Conservation (phyloP, 1,139 yeast genomes). For the Wickerhamomyces sp. region DNA sequence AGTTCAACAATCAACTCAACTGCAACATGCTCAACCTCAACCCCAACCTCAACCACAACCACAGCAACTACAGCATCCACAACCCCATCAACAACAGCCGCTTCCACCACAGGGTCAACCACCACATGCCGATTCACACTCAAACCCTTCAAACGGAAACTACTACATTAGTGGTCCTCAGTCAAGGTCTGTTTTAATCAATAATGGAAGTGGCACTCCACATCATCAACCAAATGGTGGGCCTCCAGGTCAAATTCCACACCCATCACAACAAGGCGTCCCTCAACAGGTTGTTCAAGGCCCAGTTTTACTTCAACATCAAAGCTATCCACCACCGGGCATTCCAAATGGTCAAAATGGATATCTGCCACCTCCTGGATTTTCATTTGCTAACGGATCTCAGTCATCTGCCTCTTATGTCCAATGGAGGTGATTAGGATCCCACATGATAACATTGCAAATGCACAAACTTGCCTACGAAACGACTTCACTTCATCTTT, state of each 20-base stretch:
- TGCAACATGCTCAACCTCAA: conserved; percentile 2
- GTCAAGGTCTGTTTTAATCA: neutral
- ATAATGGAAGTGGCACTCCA: neutral
- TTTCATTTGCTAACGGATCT: conserved; percentile 5
- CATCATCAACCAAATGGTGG: neutral
- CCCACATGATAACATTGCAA: neutral
- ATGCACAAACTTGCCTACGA: no score
- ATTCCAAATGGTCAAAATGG: conserved; percentile 5
- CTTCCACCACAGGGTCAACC: no score
- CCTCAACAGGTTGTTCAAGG: conserved; percentile 3
- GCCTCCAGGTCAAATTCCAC: neutral
- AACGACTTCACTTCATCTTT: no score
- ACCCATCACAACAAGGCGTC: conserved; percentile 3
- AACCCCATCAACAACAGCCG: no score
- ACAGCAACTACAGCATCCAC: no score
- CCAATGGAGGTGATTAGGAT: conserved; percentile 10
- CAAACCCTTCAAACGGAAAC: neutral
- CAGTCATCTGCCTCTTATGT: conserved; percentile 4
- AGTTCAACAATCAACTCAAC: neutral
- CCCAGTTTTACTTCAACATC: conserved; percentile 3
- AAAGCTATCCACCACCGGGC: conserved; percentile 2
- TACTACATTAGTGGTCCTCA: conserved; percentile 1
- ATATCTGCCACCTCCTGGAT: conserved; percentile 10
- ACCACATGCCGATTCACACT: conserved; percentile 1
- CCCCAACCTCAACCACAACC: conserved; percentile 3